phyloP scores from a whole-genome alignment of 345 rosid species.

The Streptanthus diversifolius region DNA sequence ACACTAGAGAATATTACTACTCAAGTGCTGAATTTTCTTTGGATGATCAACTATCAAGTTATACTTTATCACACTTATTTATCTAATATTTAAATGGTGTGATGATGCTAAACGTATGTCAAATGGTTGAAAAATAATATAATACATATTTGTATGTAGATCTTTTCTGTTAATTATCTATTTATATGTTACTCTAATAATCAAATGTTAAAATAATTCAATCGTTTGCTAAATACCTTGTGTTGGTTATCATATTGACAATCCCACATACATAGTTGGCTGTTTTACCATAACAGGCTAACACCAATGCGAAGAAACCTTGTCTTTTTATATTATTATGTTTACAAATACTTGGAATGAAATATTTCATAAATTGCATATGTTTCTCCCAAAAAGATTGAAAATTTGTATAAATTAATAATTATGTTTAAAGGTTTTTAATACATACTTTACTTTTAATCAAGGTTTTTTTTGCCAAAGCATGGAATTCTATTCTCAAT shows the following conservation, averaged over 20 bases:
- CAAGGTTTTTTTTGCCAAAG: not conserved
- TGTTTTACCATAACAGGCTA: not conserved
- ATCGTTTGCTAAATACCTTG: not conserved
- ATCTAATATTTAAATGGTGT: conserved; percentile 1
- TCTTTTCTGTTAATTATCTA: not conserved
- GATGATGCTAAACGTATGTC: conserved; percentile 1
- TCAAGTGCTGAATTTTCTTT: conserved; percentile 31
- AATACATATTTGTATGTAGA: not conserved
- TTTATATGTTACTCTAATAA: not conserved
- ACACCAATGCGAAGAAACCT: not conserved
- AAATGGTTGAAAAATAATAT: not conserved
- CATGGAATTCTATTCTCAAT: not conserved
- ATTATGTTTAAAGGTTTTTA: not conserved
- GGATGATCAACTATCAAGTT: conserved; percentile 14
- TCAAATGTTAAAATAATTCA: not conserved
- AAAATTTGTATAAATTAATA: not conserved
- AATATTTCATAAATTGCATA: not conserved
- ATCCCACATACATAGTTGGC: not conserved
- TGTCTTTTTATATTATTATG: no score
- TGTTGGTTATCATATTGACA: not conserved
- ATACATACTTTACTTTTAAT: not conserved
- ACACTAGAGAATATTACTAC: conserved; percentile 38
- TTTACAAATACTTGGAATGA: conserved; percentile 1
- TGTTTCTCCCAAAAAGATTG: not conserved
- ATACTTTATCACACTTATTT: not conserved